Conservation (phyloP, 208 protist species). For the Acanthamoeba triangularis region DNA sequence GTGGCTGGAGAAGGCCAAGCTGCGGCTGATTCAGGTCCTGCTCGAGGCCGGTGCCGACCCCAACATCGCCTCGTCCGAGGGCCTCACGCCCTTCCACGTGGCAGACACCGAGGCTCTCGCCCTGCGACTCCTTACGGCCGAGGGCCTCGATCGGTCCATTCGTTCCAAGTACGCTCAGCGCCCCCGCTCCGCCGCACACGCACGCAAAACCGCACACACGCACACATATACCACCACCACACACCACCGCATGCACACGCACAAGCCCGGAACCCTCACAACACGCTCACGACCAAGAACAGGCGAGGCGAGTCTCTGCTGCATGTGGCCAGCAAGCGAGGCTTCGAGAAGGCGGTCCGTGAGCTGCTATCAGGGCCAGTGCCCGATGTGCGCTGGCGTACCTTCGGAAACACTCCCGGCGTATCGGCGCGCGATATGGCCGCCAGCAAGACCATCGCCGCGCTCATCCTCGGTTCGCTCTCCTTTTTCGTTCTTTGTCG, state of each 20-base stretch:
- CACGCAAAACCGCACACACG: too few species aligned
- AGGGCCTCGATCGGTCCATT: not conserved
- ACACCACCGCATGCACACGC: too few species aligned
- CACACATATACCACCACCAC: too few species aligned
- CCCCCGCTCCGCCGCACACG: too few species aligned
- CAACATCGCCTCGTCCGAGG: not conserved
- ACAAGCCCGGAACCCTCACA: too few species aligned
- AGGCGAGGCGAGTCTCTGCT: not conserved
- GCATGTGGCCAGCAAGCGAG: not conserved
- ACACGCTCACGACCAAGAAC: too few species aligned
- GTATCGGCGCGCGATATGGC: not conserved
- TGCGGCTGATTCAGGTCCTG: not conserved
- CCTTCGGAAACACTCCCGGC: not conserved
- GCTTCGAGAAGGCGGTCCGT: not conserved
- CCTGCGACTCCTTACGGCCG: not conserved
- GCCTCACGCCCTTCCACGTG: not conserved
- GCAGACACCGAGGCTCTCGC: not conserved
- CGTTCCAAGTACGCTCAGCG: not conserved
- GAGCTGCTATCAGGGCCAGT: not conserved
- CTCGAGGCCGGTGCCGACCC: not conserved
- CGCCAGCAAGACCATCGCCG: not conserved
- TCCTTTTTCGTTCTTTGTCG: too few species aligned
- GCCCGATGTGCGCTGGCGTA: not conserved
- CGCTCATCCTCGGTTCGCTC: not conserved
- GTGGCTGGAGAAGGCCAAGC: not conserved